These are phyloP conservation scores for Xylogone sp. DNA, from an alignment of 2,329 filamentous ascomycete genomes.

Conservation along the genomic window DNA sequence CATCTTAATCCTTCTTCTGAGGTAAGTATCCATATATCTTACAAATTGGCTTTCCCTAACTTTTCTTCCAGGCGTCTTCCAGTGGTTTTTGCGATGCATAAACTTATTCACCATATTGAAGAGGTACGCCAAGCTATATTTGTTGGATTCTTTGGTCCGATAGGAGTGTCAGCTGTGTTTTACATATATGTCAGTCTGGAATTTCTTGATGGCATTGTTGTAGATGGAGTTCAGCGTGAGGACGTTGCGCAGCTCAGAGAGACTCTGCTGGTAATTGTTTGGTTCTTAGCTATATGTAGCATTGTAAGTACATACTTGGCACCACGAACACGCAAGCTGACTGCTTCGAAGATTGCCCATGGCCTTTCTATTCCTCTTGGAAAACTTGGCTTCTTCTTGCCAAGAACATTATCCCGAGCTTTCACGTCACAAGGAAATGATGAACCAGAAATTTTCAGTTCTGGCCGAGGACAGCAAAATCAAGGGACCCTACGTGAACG, in stretches of 20 bases:
- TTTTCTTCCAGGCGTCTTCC: conserved; percentile 54
- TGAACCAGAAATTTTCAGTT: conserved; percentile 9
- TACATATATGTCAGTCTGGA: conserved; percentile 81
- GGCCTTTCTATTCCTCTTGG: conserved; percentile 77
- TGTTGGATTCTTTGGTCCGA: conserved; percentile 89
- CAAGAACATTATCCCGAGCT: conserved; percentile 53
- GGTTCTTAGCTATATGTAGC: conserved; percentile 82
- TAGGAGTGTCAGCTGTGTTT: conserved; percentile 86
- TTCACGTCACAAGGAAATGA: conserved; percentile 20
- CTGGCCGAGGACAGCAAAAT: conserved; percentile 1
- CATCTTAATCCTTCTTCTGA: conserved; percentile 57
- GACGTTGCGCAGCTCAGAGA: conserved; percentile 67
- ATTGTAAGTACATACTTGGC: conserved; percentile 52
- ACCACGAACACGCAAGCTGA: background rate
- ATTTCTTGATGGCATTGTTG: conserved; percentile 59
- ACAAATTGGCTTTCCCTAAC: conserved; percentile 2
- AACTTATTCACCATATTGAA: conserved; percentile 75
- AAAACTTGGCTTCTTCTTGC: conserved; percentile 58
- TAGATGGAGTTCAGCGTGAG: conserved; percentile 55
- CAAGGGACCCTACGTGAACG: conserved; percentile 16
- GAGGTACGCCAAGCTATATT: conserved; percentile 72
- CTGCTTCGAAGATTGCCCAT: conserved; percentile 59
- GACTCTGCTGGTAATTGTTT: conserved; percentile 68
- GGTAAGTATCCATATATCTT: conserved; percentile 28
- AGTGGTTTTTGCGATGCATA: conserved; percentile 69